Conservation (phyloP, 2,329 filamentous ascomycete species). For the Scytalidium lignicola region DNA sequence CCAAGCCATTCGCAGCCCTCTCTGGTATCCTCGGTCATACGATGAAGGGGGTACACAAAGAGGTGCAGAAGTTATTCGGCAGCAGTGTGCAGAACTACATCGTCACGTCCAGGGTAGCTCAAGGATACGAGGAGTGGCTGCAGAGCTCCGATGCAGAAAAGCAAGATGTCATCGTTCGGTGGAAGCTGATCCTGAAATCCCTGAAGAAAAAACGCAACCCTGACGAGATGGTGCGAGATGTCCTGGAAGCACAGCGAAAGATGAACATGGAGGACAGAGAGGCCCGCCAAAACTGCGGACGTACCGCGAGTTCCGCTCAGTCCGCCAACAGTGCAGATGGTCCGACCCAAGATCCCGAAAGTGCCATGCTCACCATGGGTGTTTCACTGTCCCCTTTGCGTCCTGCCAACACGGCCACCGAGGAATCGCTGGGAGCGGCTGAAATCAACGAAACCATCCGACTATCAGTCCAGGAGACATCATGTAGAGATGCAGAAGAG, state of each 20-base stretch:
- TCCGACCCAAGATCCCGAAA: slow-evolving; percentile 11
- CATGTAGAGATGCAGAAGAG: slow-evolving; percentile 60
- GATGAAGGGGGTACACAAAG: slow-evolving; percentile 72
- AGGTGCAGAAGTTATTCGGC: slow-evolving; percentile 63
- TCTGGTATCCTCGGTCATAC: slow-evolving; percentile 71
- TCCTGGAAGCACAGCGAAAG: slow-evolving; percentile 19
- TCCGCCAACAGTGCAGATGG: slow-evolving; percentile 10
- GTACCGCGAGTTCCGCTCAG: slow-evolving; percentile 9
- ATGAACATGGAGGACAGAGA: slow-evolving; percentile 14
- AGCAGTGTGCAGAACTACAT: slow-evolving; percentile 74
- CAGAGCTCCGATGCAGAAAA: slow-evolving; percentile 51
- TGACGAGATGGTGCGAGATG: slow-evolving; percentile 20
- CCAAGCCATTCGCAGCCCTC: slow-evolving; percentile 68
- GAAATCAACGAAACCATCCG: slow-evolving; percentile 68
- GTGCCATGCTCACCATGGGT: slow-evolving; percentile 8
- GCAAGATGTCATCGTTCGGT: slow-evolving; percentile 57
- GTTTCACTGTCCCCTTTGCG: slow-evolving; percentile 7
- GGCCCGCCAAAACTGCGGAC: slow-evolving; percentile 10
- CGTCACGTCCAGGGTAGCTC: slow-evolving; percentile 65
- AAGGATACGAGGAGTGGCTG: slow-evolving; percentile 63
- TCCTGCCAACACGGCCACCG: slow-evolving; percentile 3
- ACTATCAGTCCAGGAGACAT: slow-evolving; percentile 62
- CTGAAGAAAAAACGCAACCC: slow-evolving; percentile 12
- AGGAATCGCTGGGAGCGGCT: slow-evolving; percentile 36
- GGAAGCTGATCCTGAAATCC: slow-evolving; percentile 28